Conservation (phyloP, 768 basidiomycete species). For the Auricularia heimuer region DNA sequence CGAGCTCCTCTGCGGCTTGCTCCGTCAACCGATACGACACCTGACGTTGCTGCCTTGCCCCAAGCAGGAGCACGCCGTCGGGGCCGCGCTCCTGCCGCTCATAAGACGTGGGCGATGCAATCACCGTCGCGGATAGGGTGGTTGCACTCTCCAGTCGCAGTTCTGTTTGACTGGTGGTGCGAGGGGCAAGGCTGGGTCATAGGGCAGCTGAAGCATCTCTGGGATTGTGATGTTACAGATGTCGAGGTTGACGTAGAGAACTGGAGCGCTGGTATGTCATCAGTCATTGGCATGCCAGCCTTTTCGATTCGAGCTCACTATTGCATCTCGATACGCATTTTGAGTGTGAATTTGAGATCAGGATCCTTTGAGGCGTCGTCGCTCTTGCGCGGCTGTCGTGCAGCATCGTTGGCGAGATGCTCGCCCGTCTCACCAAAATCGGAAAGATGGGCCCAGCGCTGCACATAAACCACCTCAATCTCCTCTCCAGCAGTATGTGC, state of each 20-base stretch:
- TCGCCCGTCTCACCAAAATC: not conserved
- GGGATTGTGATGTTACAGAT: not conserved
- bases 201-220: not conserved
- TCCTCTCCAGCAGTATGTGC: not conserved
- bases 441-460: not conserved
- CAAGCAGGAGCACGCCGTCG: no score
- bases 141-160: not conserved
- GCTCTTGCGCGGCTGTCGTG: not conserved
- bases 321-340: not conserved
- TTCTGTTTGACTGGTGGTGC: not conserved
- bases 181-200: not conserved
- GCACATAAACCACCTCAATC: not conserved
- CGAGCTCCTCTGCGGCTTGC: no score
- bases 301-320: not conserved
- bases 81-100: not conserved
- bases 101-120: not conserved
- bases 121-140: not conserved
- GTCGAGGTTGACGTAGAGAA: not conserved
- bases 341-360: not conserved
- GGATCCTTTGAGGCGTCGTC: not conserved
- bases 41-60: no score
- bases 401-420: not conserved
- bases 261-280: not conserved
- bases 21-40: no score
- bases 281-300: not conserved